A percentile compares a stretch with the other conserved stretches of the same genome.
Evolutionary conservation across 345 rosid species (phyloP).

Genomic region (Clarkia xantiana): DNA sequence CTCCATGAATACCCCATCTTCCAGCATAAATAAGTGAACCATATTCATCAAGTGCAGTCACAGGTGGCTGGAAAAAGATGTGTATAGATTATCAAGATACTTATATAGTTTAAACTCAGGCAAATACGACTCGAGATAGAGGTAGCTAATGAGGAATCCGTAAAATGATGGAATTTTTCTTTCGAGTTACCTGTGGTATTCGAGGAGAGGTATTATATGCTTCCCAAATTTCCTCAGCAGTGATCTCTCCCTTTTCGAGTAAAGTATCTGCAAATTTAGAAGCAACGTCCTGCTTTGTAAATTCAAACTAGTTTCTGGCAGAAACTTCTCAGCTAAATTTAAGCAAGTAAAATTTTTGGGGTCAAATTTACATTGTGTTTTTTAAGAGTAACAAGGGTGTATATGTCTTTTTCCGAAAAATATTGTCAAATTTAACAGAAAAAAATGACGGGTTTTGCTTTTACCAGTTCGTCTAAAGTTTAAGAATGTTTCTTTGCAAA

Average conservation of each 20-base stretch:
- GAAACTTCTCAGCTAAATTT: too few relatives aligned
- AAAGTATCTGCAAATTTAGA: constrained; percentile 44
- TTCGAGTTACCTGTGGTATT: constrained; percentile 51
- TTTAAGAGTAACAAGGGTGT: too few relatives aligned
- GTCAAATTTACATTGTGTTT: too few relatives aligned
- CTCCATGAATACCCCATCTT: constrained; percentile 85
- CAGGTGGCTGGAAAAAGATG: constrained; percentile 34
- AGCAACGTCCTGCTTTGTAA: constrained; percentile 1
- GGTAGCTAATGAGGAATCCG: too few relatives aligned
- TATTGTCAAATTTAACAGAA: too few relatives aligned
- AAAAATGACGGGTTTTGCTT: too few relatives aligned
- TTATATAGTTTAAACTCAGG: neutral
- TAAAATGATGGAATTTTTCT: too few relatives aligned
- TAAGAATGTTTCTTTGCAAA: too few relatives aligned
- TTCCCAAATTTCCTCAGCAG: constrained; percentile 77
- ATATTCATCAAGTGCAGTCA: constrained; percentile 63
- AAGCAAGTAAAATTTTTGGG: too few relatives aligned
- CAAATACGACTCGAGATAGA: neutral
- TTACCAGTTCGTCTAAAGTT: too few relatives aligned
- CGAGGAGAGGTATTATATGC: constrained; percentile 53
- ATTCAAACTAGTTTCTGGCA: neutral
- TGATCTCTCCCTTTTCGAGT: constrained; percentile 62
- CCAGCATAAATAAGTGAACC: constrained; percentile 86
- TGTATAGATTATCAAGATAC: constrained; percentile 3
- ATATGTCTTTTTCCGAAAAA: too few relatives aligned